phyloP scores from a whole-genome alignment of 75 land plant genomes.

The Sequoia sempervirens region DNA sequence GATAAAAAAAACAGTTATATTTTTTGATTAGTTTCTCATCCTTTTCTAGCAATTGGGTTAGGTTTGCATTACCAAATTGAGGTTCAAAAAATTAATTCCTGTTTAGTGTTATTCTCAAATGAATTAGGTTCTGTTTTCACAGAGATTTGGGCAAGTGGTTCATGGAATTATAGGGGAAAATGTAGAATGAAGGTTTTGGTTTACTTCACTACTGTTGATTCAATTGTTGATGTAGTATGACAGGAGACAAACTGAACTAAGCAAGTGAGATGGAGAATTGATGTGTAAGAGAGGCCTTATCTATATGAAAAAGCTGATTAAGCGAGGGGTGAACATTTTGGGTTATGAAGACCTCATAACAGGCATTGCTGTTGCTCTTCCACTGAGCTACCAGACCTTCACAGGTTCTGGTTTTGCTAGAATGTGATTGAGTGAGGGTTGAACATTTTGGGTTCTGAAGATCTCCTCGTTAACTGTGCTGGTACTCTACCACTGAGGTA shows the following conservation, averaged over 20 bases:
- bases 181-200: neutral
- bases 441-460: neutral
- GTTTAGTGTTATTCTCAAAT: neutral
- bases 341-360: neutral
- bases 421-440: neutral
- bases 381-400: no score
- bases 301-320: neutral
- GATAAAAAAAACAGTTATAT: no score
- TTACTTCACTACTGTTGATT: neutral
- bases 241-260: neutral
- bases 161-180: neutral
- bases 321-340: neutral
- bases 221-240: neutral
- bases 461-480: neutral
- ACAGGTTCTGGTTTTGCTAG: neutral
- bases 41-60: neutral
- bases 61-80: neutral
- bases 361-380: neutral
- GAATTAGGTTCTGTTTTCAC: neutral
- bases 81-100: neutral
- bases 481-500: neutral
- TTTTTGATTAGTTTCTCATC: neutral
- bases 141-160: neutral
- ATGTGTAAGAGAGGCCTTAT: neutral
- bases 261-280: neutral